Conservation (phyloP, 139 green algal species). For the Ulvella scutata region DNA sequence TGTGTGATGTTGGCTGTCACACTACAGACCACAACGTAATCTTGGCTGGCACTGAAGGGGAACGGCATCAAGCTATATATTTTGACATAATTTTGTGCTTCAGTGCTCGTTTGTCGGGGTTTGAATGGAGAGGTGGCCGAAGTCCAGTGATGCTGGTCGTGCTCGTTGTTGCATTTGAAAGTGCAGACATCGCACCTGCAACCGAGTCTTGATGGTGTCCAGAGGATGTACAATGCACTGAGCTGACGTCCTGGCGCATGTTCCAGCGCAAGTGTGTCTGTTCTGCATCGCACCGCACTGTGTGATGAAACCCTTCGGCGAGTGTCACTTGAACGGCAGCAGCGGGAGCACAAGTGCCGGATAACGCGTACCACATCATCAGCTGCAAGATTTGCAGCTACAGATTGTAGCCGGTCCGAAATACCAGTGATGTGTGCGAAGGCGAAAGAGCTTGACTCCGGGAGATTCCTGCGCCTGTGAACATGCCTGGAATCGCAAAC, state of each 20-base stretch:
- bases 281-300: too few species aligned
- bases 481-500: too few species aligned
- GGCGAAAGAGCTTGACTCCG: too few species aligned
- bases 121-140: neutral
- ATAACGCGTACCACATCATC: too few species aligned
- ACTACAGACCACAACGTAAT: neutral
- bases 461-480: too few species aligned
- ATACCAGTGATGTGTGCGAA: too few species aligned
- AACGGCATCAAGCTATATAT: neutral
- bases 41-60: neutral
- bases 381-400: too few species aligned
- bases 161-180: neutral
- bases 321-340: too few species aligned
- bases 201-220: conserved; percentile 46
- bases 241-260: conserved; percentile 24
- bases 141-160: neutral
- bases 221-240: conserved; percentile 37
- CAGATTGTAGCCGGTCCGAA: too few species aligned
- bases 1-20: conserved; percentile 4
- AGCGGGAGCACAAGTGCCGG: too few species aligned
- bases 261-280: conserved; percentile 23
- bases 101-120: neutral
- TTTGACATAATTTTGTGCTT: neutral
- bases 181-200: conserved; percentile 24
- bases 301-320: too few species aligned